Base-by-base conservation (phyloP, 2,329 filamentous ascomycete genomes). In the Diplodia corticola region DNA sequence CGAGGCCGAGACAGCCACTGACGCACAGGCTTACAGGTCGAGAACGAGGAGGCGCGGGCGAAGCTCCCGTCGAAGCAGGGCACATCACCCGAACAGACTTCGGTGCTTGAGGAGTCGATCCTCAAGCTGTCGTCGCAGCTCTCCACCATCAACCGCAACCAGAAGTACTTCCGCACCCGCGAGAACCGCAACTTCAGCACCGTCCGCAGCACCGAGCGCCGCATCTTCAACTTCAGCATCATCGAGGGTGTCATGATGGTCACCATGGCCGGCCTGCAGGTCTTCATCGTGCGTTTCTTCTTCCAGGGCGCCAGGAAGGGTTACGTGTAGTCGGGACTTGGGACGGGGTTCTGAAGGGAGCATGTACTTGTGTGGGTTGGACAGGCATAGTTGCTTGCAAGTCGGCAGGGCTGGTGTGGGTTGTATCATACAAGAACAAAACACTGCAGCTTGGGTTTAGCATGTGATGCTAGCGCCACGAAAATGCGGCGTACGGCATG, bases 141-240 rank as follows among this genome's bases (percentile, higher is more conserved):
- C 60, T 97, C 93, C 15, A 97, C 93, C 69, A 95, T 99, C 76
- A 93, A 91, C 49, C 88, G 95, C 75, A 97, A 97, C 83, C 95
- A 99, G 77, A 99, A 99, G 79, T 99, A 99, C 84, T 99, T 99
- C 88, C 91, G 96, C 69, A 99, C 95, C 2, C 89, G 95, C 71
- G 95, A 99, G 85, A 99, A 99, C 85, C 88, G 95, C 69, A 99
- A 99, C 82, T 98, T 99, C 82, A 96, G 92, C 82, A 99, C 95
- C 10, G 95, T 99, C 73, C 87, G 92, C 78, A 97, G 93, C 82
- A 99, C 95, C 48, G 95, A 99, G 84, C 88, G 88, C 77, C 86
- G 95, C 69, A 99, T 99, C 74, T 93, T 97, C 83, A 98, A 97
- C 81, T 97, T 99, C 80, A 96, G 92, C 77, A 84, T 99, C 76